Conservation (phyloP, 805 yeast species). For the Candida patagonica region DNA sequence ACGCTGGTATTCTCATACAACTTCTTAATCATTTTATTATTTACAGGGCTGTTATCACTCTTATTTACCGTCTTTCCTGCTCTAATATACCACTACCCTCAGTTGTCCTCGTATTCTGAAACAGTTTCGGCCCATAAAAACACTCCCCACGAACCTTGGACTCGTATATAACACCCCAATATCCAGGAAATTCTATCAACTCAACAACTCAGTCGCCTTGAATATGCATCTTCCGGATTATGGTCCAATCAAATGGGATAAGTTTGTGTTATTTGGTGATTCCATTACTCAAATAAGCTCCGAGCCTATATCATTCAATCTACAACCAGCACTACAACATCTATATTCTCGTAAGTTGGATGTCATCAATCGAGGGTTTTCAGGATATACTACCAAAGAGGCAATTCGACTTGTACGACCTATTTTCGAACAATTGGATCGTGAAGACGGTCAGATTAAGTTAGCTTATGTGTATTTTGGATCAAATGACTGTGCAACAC, state of each 20-base stretch:
- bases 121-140: neutral
- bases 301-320: constrained; percentile 34
- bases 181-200: neutral
- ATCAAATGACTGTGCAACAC: constrained; percentile 59
- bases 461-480: constrained; percentile 61
- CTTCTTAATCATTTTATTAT: neutral
- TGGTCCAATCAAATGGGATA: neutral
- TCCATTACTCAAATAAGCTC: constrained; percentile 53
- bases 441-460: constrained; percentile 27
- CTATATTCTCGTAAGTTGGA: constrained; percentile 44
- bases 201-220: neutral
- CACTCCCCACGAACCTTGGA: neutral
- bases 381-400: constrained; percentile 67
- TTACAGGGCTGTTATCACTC: neutral
- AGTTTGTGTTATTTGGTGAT: constrained; percentile 45
- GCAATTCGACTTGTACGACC: constrained; percentile 41
- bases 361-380: constrained; percentile 61
- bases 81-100: neutral
- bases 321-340: constrained; percentile 40
- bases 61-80: neutral
- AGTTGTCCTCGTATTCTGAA: neutral
- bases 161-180: neutral
- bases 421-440: constrained; percentile 42
- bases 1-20: neutral
- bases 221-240: neutral